Evolutionary conservation across 768 basidiomycete genomes (phyloP).

Genomic region (Piloderma croceum): DNA sequence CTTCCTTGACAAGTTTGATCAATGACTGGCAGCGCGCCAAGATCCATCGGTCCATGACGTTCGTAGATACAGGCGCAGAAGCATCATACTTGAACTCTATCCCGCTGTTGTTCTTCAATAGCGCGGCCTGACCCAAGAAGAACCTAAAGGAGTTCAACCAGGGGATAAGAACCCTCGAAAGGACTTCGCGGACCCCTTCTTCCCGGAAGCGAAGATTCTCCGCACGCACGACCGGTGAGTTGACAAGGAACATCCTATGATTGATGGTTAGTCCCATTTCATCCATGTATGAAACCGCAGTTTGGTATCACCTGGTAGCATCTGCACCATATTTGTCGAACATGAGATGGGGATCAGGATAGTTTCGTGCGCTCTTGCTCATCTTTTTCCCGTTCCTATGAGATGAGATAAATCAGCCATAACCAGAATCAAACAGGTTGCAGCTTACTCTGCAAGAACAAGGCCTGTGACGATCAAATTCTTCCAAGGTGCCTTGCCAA

Average conservation of each 20-base stretch:
- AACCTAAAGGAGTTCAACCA: constrained; percentile 99
- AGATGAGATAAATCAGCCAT: constrained; percentile 1
- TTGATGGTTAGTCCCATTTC: not conserved
- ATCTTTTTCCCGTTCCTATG: constrained; percentile 96
- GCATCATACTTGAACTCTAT: constrained; percentile 81
- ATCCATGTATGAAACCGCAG: not conserved
- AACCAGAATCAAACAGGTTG: not conserved
- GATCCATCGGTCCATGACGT: constrained; percentile 99
- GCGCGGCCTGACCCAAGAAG: constrained; percentile 90
- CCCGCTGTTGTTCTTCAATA: constrained; percentile 76
- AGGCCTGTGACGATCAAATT: constrained; percentile 95
- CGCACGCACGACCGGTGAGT: constrained; percentile 96
- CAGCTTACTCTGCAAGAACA: constrained; percentile 83
- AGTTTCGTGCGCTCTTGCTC: constrained; percentile 96
- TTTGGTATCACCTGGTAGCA: constrained; percentile 69
- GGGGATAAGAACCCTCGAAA: constrained; percentile 92
- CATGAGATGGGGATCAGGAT: constrained; percentile 90
- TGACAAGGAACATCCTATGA: constrained; percentile 91
- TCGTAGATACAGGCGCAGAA: constrained; percentile 75
- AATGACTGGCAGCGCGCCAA: constrained; percentile 96
- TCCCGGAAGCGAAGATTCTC: constrained; percentile 98
- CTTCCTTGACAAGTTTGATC: constrained; percentile 83
- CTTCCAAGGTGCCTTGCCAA: constrained; percentile 93
- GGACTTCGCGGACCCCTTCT: constrained; percentile 94
- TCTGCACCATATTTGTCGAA: constrained; percentile 93